Evolutionary conservation across 1,284 basidiomycete genomes (phyloP).

Genomic region (Moniliella sp.): DNA sequence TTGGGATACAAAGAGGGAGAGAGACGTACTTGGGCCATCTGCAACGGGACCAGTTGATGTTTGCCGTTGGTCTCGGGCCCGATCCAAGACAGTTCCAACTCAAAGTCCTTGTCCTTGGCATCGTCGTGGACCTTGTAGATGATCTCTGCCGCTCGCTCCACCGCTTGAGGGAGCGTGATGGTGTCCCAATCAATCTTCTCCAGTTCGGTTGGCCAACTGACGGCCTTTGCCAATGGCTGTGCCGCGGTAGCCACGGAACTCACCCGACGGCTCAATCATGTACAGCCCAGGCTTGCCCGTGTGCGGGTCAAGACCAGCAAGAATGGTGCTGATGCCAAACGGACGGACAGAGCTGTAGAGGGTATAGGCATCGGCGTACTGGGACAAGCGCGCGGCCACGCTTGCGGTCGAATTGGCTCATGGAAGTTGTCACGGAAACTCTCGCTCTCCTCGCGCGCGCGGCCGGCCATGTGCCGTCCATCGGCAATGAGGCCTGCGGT

Average conservation of each 20-base stretch:
- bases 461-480: conserved; percentile 65
- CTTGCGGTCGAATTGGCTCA: conserved; percentile 54
- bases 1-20: no score
- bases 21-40: no score
- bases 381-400: conserved; percentile 61
- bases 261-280: conserved; percentile 82
- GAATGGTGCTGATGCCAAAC: conserved; percentile 77
- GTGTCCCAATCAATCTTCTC: conserved; percentile 76
- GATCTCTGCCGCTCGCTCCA: no score
- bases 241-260: conserved; percentile 49
- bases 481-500: conserved; percentile 84
- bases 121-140: conserved; percentile 96
- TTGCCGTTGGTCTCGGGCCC: conserved; percentile 59
- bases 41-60: conserved; percentile 68
- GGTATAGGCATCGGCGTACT: conserved; percentile 84
- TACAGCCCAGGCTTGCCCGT: conserved; percentile 48
- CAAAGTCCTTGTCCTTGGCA: conserved; percentile 87
- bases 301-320: conserved; percentile 68
- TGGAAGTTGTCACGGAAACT: conserved; percentile 57
- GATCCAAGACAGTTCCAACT: conserved; percentile 93
- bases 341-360: conserved; percentile 93
- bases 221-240: conserved; percentile 79
- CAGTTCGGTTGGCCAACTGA: conserved; percentile 85
- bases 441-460: conserved; percentile 63
- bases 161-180: conserved; percentile 47